Conservation (phyloP, 495 filamentous ascomycete genomes). For the Sordaria brevicollis region DNA sequence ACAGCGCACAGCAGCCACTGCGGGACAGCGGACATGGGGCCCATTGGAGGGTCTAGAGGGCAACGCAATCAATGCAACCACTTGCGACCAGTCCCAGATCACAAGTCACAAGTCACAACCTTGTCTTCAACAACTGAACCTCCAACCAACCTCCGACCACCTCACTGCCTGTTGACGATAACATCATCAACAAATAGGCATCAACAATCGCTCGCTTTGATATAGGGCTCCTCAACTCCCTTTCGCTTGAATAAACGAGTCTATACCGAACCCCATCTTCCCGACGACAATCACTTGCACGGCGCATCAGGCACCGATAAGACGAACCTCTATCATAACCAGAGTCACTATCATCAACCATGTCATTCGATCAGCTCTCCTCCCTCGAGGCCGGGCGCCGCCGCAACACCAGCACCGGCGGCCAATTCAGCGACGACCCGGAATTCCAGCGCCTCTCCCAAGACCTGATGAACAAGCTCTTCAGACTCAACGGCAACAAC, state of each 20-base stretch:
- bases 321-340: background rate
- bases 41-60: background rate
- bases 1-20: background rate
- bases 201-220: background rate
- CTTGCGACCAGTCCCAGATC: background rate
- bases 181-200: background rate
- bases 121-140: background rate
- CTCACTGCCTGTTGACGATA: background rate
- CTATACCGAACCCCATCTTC: background rate
- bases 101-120: background rate
- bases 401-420: constrained; percentile 16
- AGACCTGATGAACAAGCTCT: constrained; percentile 73
- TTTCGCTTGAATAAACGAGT: background rate
- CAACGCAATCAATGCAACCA: background rate
- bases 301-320: background rate
- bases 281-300: background rate
- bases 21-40: background rate
- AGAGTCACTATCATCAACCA: constrained; percentile 20
- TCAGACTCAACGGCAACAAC: constrained; percentile 78
- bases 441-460: constrained; percentile 78
- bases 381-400: constrained; percentile 60
- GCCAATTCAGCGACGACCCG: constrained; percentile 82
- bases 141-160: background rate
- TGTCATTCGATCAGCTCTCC: constrained; percentile 87
- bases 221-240: background rate